Base-by-base conservation (phyloP, 495 filamentous ascomycete species). In the Daldinia bambusicola region DNA sequence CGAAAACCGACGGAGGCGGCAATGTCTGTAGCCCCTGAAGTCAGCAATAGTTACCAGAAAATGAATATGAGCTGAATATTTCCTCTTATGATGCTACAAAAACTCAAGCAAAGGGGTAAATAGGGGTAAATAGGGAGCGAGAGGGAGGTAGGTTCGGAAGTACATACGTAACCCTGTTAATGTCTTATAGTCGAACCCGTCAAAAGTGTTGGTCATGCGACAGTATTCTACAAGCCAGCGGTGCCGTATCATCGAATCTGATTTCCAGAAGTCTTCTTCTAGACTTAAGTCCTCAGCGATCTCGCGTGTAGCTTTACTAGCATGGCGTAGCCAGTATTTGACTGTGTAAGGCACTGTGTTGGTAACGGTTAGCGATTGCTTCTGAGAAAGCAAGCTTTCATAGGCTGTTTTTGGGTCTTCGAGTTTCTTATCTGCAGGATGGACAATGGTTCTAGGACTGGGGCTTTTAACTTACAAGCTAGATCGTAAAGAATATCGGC, bases 251-350 rank as follows among this genome's bases (percentile, higher is more conserved):
- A 43, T 36, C 30, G 79, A 80, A 30, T 77, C 74, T 1, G 63
- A 57, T 26, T 70, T 69, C 79, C 79, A 81, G 56, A 81, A 81
- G 16, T 72, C 72, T 16, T 77, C 55, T 26, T 80, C 76, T 6
- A 73, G 30, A 52, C 76, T 78, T 30, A 81, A 63, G 38, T 77
- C 71, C 16, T 81, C 77, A 9, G 74, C 78, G 37, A 81, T 76
- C 41, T 81, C 79, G 16, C 57, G 74, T 9, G 79, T 81, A 20
- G 79, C 78, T 18, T 81, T 75, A 38, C 76, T 76, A 2, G 75
- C 79, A 43, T 81, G 79, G 30, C 73, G 71, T 18, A 81, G 72
- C 79, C 79, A 81, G 53, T 81, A 55, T 58, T 81, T 81, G 53
- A 79, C 71, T 9, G 77, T 71, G 31, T 81, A 81, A 14, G 71